These are phyloP conservation scores for Aquilaria sinensis DNA, from an alignment of 345 rosid genomes.

Conservation along the genomic window DNA sequence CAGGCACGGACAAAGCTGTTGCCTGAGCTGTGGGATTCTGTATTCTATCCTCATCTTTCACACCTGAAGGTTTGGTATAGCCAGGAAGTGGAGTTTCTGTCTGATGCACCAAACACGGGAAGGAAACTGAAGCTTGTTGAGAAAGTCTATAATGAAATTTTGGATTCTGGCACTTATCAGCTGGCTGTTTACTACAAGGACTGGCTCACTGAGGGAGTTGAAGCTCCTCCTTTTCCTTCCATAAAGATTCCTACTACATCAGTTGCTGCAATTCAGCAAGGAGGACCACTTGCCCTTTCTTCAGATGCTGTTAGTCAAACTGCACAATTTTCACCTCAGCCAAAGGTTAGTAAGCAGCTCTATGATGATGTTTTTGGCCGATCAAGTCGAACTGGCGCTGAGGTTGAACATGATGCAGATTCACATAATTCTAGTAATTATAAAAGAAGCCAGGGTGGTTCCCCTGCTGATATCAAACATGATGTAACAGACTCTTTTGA, in stretches of 20 bases:
- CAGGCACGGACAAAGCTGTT: conserved; percentile 41
- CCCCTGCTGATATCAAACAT: conserved; percentile 30
- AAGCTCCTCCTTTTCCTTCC: conserved; percentile 48
- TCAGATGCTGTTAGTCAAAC: conserved; percentile 26
- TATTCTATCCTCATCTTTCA: conserved; percentile 60
- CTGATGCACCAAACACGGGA: conserved; percentile 21
- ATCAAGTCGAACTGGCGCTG: conserved; percentile 24
- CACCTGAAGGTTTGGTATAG: conserved; percentile 51
- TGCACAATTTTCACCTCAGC: conserved; percentile 33
- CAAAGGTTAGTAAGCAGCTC: conserved; percentile 50
- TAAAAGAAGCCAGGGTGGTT: conserved; percentile 23
- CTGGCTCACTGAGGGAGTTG: conserved; percentile 53
- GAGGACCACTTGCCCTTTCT: conserved; percentile 26
- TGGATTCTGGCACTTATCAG: conserved; percentile 53
- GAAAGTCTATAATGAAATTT: conserved; percentile 43
- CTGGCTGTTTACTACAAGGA: conserved; percentile 62
- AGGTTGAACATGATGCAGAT: conserved; percentile 20
- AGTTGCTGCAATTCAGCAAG: conserved; percentile 17
- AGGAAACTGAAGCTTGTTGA: conserved; percentile 48
- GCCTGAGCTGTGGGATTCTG: conserved; percentile 50
- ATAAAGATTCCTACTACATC: conserved; percentile 37
- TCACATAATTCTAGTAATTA: conserved; percentile 12
- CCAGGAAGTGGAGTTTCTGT: conserved; percentile 44
- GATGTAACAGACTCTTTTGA: conserved; percentile 25
- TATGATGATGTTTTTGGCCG: conserved; percentile 36